Evolutionary conservation across 1,284 basidiomycete species (phyloP).

Genomic region (Flammula alnicola): DNA sequence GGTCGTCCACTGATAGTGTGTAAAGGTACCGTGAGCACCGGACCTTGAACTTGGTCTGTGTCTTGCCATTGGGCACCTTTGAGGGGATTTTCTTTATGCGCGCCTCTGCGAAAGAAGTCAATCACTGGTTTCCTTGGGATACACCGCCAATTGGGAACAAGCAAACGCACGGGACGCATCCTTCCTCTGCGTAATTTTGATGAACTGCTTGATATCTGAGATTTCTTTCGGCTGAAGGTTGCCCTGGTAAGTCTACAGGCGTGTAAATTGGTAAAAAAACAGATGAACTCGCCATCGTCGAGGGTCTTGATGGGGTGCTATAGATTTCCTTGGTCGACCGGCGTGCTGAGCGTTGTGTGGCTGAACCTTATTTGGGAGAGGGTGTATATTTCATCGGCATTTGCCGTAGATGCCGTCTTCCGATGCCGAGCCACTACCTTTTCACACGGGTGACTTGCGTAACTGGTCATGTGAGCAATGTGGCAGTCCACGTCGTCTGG

Average conservation of each 20-base stretch:
- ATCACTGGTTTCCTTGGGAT: background rate
- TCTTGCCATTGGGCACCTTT: conserved; percentile 72
- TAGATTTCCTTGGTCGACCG: background rate
- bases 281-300: conserved; percentile 14
- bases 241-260: conserved; percentile 6
- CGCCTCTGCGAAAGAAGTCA: conserved; percentile 64
- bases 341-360: conserved; percentile 13
- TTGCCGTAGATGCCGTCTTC: conserved; percentile 9
- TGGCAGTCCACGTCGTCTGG: conserved; percentile 12
- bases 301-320: conserved; percentile 11
- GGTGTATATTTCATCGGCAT: conserved; percentile 19
- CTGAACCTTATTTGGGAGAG: conserved; percentile 20
- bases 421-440: background rate
- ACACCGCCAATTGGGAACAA: background rate
- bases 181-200: conserved; percentile 93
- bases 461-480: conserved; percentile 4
- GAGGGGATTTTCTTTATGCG: conserved; percentile 94
- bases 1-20: conserved; percentile 94
- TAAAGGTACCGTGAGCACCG: conserved; percentile 98
- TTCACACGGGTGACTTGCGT: background rate
- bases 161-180: conserved; percentile 71
- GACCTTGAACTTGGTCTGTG: conserved; percentile 98
- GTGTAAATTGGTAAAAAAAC: background rate
- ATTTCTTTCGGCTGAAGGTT: conserved; percentile 90
- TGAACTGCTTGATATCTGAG: conserved; percentile 98